Conservation (phyloP, 2,329 filamentous ascomycete species). For the Sclerotinia sclerotiorum region DNA sequence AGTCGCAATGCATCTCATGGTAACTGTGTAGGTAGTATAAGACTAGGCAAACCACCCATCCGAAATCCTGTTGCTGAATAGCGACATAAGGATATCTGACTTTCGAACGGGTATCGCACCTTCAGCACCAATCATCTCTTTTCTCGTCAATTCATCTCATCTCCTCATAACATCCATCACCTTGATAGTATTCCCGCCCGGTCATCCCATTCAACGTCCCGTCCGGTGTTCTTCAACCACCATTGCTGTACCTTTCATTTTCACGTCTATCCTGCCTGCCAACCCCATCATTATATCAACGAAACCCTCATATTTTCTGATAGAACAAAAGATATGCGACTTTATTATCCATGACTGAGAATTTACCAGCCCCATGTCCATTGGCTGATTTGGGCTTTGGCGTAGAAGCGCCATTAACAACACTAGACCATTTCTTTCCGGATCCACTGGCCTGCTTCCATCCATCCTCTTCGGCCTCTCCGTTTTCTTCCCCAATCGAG, state of each 20-base stretch:
- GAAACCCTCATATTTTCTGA: constrained; percentile 50
- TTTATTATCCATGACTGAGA: constrained; percentile 81
- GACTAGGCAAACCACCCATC: constrained; percentile 1
- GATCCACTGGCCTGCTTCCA: constrained; percentile 85
- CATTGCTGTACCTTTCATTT: background rate
- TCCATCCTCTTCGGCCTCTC: constrained; percentile 66
- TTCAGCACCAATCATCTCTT: constrained; percentile 6
- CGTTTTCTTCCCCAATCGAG: constrained; percentile 59
- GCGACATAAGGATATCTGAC: background rate
- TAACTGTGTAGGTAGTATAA: background rate
- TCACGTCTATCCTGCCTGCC: background rate
- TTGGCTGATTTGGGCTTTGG: constrained; percentile 57
- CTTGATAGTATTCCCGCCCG: background rate
- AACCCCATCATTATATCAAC: background rate
- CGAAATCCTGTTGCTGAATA: background rate
- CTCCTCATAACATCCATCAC: constrained; percentile 3
- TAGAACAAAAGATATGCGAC: constrained; percentile 97
- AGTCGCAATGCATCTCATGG: constrained; percentile 3
- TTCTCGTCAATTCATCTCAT: constrained; percentile 7
- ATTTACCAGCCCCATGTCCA: constrained; percentile 41
- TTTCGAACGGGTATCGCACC: background rate
- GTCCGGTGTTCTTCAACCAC: background rate
- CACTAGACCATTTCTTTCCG: constrained; percentile 71
- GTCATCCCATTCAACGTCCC: background rate
- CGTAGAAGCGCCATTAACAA: constrained; percentile 63